Base-by-base conservation (phyloP, 2,329 filamentous ascomycete species). In the Fusarium sp. region DNA sequence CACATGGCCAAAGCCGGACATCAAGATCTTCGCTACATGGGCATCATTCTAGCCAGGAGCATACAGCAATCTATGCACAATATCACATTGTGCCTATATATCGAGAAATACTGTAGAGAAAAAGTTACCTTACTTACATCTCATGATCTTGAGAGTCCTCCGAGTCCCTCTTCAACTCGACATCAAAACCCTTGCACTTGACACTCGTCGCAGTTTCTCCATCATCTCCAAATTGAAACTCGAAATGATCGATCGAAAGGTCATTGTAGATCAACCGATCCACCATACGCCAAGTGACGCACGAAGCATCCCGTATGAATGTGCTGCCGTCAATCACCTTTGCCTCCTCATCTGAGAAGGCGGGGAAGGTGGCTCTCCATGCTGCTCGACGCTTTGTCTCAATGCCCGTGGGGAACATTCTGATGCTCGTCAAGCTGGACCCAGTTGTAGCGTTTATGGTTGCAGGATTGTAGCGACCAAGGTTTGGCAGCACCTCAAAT, bases 191-290 rank as follows among this genome's bases (percentile, higher is more conserved):
- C 27, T 42, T 69, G 1, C 38, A 58, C 18, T 64, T 68, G 5
- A 69, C 68, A n/a, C 35, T 54, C 4, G 24, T n/a, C 0, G 50
- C 64, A 5, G 18, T 54, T 1, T 52, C 50, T 0, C 57, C 58
- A 13, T 59, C 34, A 1, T 20, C 24, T 1, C 40, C 52, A 34
- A 37, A 34, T 20, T 6, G 31, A 0, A 69, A 69, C 52, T 69
- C 67, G n/a, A 69, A 69, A 20, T 69, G 58, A 14, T 69, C 65
- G 18, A 69, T 35, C 0, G 67, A 59, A 20, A 69, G 8, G 0
- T 14, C 40, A 10, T 69, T 69, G 16, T 68, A 69, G 3, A 64
- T 64, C 4, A 40, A 22, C 9, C 65, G 38, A 42, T 69, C 64
- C 6, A 47, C 11, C 47, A 42, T 58, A 2, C 34, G 31, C 67